Evolutionary conservation across 305 asterid species (phyloP).

Genomic region (Fraxinus greggii): DNA sequence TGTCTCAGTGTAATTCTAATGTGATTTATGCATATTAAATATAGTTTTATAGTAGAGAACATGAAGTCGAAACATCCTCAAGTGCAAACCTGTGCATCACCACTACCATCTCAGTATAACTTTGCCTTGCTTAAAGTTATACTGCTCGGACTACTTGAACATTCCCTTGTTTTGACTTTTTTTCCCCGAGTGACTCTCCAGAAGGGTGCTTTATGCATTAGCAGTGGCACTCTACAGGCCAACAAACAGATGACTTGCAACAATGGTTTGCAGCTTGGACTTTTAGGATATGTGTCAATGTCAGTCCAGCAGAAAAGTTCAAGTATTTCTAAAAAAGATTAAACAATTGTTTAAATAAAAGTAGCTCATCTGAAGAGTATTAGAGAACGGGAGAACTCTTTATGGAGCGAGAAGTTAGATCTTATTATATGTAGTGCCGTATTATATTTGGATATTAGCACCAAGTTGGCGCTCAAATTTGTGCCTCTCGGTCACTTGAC

Average conservation of each 20-base stretch:
- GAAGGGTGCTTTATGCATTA: neutral
- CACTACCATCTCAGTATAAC: neutral
- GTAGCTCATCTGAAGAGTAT: neutral
- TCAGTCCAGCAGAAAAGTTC: neutral
- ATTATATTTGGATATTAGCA: neutral
- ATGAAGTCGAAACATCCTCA: neutral
- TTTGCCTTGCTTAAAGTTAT: neutral
- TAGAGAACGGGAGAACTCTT: neutral
- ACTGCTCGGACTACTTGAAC: neutral
- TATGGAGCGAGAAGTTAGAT: neutral
- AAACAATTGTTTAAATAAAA: neutral
- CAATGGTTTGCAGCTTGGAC: neutral
- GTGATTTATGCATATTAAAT: neutral
- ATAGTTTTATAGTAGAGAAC: neutral
- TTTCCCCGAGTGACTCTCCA: neutral
- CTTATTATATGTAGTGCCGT: neutral
- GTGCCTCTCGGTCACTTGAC: neutral
- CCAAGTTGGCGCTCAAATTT: neutral
- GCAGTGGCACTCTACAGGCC: neutral
- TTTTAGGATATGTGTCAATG: neutral
- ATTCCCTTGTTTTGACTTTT: neutral
- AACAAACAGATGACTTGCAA: neutral
- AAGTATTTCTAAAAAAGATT: neutral
- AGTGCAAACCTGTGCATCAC: neutral
- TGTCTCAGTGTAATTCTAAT: neutral